Conservation (phyloP, 495 filamentous ascomycete species). For the Podospora conica region DNA sequence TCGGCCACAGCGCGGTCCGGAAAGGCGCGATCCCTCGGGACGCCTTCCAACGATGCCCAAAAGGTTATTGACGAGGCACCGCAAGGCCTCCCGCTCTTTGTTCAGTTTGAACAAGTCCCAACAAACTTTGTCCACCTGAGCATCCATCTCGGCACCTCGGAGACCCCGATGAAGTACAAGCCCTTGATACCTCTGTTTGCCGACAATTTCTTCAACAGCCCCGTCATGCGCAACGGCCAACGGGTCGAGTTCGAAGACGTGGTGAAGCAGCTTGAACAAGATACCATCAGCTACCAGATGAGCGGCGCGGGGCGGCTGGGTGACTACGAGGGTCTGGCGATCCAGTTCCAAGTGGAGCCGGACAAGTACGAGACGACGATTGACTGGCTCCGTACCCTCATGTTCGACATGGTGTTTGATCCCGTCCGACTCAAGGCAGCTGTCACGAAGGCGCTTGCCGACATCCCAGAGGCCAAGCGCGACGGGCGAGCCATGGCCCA, state of each 20-base stretch:
- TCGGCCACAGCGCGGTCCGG: slow-evolving; percentile 83
- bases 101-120: slow-evolving; percentile 93
- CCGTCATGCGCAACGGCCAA: slow-evolving; percentile 70
- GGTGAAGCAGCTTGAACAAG: slow-evolving; percentile 79
- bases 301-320: slow-evolving; percentile 58
- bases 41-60: slow-evolving; percentile 63
- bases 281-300: slow-evolving; percentile 78
- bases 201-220: slow-evolving; percentile 90
- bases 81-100: slow-evolving; percentile 63
- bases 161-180: slow-evolving; percentile 65
- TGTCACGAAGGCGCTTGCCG: slow-evolving; percentile 81
- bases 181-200: slow-evolving; percentile 79
- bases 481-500: slow-evolving; percentile 70
- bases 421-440: slow-evolving; percentile 69
- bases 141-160: slow-evolving; percentile 68
- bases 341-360: slow-evolving; percentile 78
- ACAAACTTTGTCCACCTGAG: slow-evolving; percentile 84
- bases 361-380: slow-evolving; percentile 81
- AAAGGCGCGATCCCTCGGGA: slow-evolving; percentile 63
- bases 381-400: slow-evolving; percentile 77
- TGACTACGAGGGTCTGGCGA: slow-evolving; percentile 71
- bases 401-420: slow-evolving; percentile 86
- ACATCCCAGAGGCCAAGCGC: slow-evolving; percentile 89
- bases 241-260: slow-evolving; percentile 84
- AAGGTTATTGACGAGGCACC: slow-evolving; percentile 65